These are phyloP conservation scores for Schizosaccharomyces lindneri DNA, from an alignment of 805 yeast genomes.

Conservation along the genomic window DNA sequence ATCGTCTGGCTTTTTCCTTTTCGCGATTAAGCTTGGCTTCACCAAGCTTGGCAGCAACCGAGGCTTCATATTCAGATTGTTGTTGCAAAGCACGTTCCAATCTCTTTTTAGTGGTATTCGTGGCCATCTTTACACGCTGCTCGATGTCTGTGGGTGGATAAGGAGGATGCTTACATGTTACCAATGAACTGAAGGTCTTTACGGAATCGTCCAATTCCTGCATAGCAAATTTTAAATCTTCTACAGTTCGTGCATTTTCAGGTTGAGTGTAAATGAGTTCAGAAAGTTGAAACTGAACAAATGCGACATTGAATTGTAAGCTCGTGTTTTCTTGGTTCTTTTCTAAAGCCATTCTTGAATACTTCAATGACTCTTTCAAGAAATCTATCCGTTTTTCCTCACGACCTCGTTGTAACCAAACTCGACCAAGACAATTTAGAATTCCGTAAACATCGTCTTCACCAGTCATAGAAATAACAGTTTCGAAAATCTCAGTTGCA, in stretches of 20 bases:
- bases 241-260: constrained; percentile 28
- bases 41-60: constrained; percentile 33
- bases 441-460: constrained; percentile 40
- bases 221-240: constrained; percentile 33
- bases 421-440: constrained; percentile 53
- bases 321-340: constrained; percentile 20
- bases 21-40: constrained; percentile 48
- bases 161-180: constrained; percentile 42
- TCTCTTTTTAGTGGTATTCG: constrained; percentile 45
- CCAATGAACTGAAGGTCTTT: constrained; percentile 27
- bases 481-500: constrained; percentile 65
- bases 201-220: constrained; percentile 40
- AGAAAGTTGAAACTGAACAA: constrained; percentile 65
- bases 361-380: constrained; percentile 35
- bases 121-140: constrained; percentile 70
- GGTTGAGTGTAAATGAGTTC: constrained; percentile 47
- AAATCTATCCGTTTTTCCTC: constrained; percentile 39
- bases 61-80: constrained; percentile 40
- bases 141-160: constrained; percentile 56
- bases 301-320: constrained; percentile 56
- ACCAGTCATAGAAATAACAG: constrained; percentile 40
- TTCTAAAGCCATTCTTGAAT: constrained; percentile 30
- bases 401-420: constrained; percentile 63
- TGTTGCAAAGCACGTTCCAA: constrained; percentile 45
- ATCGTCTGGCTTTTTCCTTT: constrained; percentile 22